phyloP scores from a whole-genome alignment of 73 alveolate species.

The Urostyla sp. region DNA sequence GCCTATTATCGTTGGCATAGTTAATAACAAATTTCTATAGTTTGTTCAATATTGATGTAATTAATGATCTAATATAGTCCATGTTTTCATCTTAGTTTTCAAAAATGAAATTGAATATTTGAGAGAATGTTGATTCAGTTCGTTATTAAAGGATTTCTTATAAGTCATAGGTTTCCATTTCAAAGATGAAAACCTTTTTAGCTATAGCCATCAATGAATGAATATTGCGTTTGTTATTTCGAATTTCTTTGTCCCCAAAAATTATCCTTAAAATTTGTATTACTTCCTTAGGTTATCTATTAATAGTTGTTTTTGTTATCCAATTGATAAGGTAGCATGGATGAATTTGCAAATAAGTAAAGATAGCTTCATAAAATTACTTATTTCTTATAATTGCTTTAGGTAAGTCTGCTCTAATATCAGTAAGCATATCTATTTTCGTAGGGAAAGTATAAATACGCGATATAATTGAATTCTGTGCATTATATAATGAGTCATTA shows the following conservation, averaged over 20 bases:
- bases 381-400: constrained; percentile 62
- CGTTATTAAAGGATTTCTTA: constrained; percentile 57
- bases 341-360: constrained; percentile 66
- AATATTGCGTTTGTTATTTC: constrained; percentile 37
- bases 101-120: constrained; percentile 45
- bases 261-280: constrained; percentile 45
- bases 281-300: constrained; percentile 50
- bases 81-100: constrained; percentile 45
- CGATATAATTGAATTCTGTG: constrained; percentile 49
- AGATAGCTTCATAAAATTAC: constrained; percentile 65
- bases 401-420: constrained; percentile 67
- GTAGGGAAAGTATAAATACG: constrained; percentile 53
- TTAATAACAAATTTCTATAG: constrained; percentile 34
- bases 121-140: constrained; percentile 52
- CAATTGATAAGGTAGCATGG: constrained; percentile 75
- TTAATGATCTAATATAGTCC: background rate
- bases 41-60: constrained; percentile 20
- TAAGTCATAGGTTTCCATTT: constrained; percentile 53
- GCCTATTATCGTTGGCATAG: background rate
- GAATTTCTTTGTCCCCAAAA: constrained; percentile 61
- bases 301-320: constrained; percentile 42
- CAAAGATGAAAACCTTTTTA: constrained; percentile 31
- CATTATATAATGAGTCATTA: constrained; percentile 24
- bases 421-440: constrained; percentile 22
- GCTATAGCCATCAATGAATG: constrained; percentile 60